Conservation (phyloP, 2,329 filamentous ascomycete species). For the Aphanoascus verrucosus region DNA sequence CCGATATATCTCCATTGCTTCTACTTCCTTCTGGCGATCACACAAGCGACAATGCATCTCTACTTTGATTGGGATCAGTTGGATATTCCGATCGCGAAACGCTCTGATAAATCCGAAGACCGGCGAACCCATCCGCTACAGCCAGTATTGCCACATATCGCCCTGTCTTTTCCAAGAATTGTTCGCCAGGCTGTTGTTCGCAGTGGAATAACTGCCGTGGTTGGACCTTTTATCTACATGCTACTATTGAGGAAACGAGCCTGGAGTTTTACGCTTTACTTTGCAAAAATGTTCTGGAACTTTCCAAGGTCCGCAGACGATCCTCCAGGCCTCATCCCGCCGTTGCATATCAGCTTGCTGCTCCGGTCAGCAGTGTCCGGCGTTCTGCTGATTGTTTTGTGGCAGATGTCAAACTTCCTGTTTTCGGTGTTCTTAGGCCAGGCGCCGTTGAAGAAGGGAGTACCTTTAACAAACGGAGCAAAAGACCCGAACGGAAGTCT, state of each 20-base stretch:
- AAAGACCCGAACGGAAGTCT: conserved; percentile 89
- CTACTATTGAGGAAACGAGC: conserved; percentile 50
- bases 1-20: conserved; percentile 68
- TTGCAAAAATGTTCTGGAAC: conserved; percentile 63
- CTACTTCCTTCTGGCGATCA: conserved; percentile 55
- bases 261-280: conserved; percentile 59
- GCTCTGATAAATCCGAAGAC: conserved; percentile 24
- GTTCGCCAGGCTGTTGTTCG: conserved; percentile 27
- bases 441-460: conserved; percentile 71
- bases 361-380: conserved; percentile 51
- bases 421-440: conserved; percentile 74
- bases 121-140: conserved; percentile 29
- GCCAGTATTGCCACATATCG: conserved; percentile 32
- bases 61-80: conserved; percentile 63
- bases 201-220: conserved; percentile 32
- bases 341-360: conserved; percentile 47
- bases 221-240: conserved; percentile 51
- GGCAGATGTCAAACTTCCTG: conserved; percentile 64
- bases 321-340: conserved; percentile 46
- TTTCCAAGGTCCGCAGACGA: conserved; percentile 59
- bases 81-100: conserved; percentile 38
- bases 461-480: conserved; percentile 71
- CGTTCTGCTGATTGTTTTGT: conserved; percentile 57
- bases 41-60: conserved; percentile 61
- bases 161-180: conserved; percentile 23